These are phyloP conservation scores for Balamuthia mandrillaris DNA, from an alignment of 208 protist species.

Conservation along the genomic window DNA sequence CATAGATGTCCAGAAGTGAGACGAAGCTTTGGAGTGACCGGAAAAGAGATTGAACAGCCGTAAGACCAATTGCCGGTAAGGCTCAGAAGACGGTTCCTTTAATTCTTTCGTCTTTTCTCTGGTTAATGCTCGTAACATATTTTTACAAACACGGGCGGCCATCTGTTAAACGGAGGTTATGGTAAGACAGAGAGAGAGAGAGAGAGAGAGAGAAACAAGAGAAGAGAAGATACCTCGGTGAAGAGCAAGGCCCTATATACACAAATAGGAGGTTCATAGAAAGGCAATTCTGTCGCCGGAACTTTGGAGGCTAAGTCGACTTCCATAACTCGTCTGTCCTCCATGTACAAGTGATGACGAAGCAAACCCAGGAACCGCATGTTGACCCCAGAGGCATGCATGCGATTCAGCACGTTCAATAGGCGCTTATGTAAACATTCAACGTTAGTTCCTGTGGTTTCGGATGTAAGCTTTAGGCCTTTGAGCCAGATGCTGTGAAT, in stretches of 20 bases:
- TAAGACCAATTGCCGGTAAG: slow-evolving; percentile 26
- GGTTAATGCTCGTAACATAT: not conserved
- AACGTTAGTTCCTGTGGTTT: not conserved
- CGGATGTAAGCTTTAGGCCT: too few species aligned
- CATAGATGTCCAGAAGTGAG: not conserved
- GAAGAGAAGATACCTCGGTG: slow-evolving; percentile 16
- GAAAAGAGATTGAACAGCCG: slow-evolving; percentile 28
- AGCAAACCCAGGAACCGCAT: not conserved
- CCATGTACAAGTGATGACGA: too few species aligned
- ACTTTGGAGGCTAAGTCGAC: too few species aligned
- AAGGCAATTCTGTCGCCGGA: too few species aligned
- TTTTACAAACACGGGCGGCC: slow-evolving; percentile 25
- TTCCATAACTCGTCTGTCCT: too few species aligned
- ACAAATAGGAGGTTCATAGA: too few species aligned
- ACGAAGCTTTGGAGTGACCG: not conserved
- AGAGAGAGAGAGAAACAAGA: not conserved
- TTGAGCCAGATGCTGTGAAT: too few species aligned
- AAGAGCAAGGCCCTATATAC: not conserved
- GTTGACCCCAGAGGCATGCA: slow-evolving; percentile 36
- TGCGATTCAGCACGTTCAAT: not conserved
- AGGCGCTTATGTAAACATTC: not conserved
- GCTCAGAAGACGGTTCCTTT: slow-evolving; percentile 5
- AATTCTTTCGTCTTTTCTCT: slow-evolving; percentile 38
- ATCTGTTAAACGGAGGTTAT: not conserved
- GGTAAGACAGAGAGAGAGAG: not conserved